A percentile compares a stretch with the other conserved stretches of the same genome.
Conservation (phyloP, 2,329 filamentous ascomycete genomes). For the Sclerotinia subarctica region DNA sequence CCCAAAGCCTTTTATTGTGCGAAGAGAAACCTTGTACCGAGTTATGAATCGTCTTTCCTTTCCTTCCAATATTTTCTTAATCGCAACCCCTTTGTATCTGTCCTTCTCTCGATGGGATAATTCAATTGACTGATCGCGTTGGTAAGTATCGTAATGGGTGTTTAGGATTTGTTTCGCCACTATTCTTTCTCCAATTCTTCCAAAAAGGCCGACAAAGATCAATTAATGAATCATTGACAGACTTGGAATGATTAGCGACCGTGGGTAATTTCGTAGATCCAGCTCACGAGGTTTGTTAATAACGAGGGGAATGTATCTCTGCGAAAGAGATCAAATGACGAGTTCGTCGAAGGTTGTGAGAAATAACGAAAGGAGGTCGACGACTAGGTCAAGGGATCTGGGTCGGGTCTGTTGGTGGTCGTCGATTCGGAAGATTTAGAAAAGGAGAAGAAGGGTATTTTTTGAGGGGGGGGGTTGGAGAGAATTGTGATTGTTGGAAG, state of each 20-base stretch:
- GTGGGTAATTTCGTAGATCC: slow-evolving; percentile 15
- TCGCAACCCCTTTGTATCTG: slow-evolving; percentile 9
- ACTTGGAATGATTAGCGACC: slow-evolving; percentile 19
- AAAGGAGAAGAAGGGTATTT: neutral
- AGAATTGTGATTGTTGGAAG: neutral
- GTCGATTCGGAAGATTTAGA: neutral
- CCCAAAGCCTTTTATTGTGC: slow-evolving; percentile 1
- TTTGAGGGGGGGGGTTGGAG: neutral
- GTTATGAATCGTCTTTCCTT: neutral
- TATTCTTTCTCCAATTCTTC: slow-evolving; percentile 6
- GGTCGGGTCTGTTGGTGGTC: slow-evolving; percentile 12
- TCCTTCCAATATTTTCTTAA: neutral
- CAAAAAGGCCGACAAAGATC: slow-evolving; percentile 9
- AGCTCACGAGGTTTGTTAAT: slow-evolving; percentile 16
- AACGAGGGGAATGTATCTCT: slow-evolving; percentile 14
- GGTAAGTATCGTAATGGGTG: neutral
- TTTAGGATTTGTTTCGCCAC: slow-evolving; percentile 4
- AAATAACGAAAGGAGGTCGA: slow-evolving; percentile 17
- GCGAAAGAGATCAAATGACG: slow-evolving; percentile 11
- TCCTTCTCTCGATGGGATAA: neutral
- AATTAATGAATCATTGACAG: slow-evolving; percentile 10
- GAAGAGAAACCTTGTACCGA: slow-evolving; percentile 3
- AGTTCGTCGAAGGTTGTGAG: neutral
- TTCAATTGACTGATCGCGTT: slow-evolving; percentile 4
- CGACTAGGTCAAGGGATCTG: neutral